phyloP scores from a whole-genome alignment of 1,284 basidiomycete species.

The Papiliotrema laurentii region DNA sequence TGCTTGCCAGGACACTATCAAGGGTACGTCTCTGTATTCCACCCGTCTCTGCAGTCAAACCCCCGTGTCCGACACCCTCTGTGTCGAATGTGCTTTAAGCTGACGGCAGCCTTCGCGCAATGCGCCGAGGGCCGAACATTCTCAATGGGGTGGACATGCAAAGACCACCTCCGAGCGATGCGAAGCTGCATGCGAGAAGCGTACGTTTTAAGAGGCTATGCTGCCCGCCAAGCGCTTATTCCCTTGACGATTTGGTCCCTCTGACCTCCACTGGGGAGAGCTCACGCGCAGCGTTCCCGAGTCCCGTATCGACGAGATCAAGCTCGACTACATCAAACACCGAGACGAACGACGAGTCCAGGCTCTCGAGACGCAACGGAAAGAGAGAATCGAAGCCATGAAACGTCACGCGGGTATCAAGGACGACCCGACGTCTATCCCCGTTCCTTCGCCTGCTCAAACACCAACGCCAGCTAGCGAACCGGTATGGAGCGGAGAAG shows the following conservation, averaged over 20 bases:
- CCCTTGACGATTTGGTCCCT: not conserved
- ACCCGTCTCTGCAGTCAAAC: not conserved
- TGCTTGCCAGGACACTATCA: constrained; percentile 70
- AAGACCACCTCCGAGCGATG: constrained; percentile 61
- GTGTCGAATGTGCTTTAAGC: not conserved
- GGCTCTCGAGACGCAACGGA: constrained; percentile 32
- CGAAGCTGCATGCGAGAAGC: constrained; percentile 77
- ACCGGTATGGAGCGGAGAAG: too few relatives aligned
- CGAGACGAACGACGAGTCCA: constrained; percentile 33
- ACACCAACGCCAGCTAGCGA: too few relatives aligned
- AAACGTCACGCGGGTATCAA: constrained; percentile 29
- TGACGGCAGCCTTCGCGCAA: constrained; percentile 60
- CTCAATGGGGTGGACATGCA: constrained; percentile 78
- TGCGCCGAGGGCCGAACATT: constrained; percentile 76
- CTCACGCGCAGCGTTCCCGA: constrained; percentile 29
- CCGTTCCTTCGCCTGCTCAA: too few relatives aligned
- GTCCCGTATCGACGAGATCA: constrained; percentile 40
- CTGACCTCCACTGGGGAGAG: not conserved
- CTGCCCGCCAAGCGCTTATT: too few relatives aligned
- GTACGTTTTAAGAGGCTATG: too few relatives aligned
- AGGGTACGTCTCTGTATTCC: constrained; percentile 53
- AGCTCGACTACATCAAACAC: constrained; percentile 43
- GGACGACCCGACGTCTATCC: too few relatives aligned
- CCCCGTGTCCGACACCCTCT: not conserved
- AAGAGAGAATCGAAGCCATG: constrained; percentile 24